Evolutionary conservation across 257 asterid species (phyloP).

Genomic region (Nicotiana attenuata): DNA sequence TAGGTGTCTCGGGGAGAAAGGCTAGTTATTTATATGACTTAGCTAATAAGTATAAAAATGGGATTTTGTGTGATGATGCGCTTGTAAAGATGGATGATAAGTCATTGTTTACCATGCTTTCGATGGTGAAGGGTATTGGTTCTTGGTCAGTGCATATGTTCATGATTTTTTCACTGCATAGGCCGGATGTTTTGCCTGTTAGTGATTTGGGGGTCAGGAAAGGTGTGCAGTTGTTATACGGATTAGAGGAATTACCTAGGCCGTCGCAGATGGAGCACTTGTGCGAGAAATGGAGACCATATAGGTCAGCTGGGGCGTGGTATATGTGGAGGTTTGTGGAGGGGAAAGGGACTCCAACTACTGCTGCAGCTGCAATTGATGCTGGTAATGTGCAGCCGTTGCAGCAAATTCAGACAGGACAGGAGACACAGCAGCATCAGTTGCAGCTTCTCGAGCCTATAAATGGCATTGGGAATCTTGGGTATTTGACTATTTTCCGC

Average conservation of each 20-base stretch:
- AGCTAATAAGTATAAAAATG: slow-evolving; percentile 67
- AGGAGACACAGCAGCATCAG: slow-evolving; percentile 55
- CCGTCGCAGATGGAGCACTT: slow-evolving; percentile 85
- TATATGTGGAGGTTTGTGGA: slow-evolving; percentile 91
- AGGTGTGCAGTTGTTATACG: slow-evolving; percentile 82
- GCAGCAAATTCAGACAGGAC: slow-evolving; percentile 59
- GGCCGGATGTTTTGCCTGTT: slow-evolving; percentile 93
- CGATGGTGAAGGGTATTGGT: slow-evolving; percentile 97
- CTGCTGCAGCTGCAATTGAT: slow-evolving; percentile 39
- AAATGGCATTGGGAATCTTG: slow-evolving; percentile 66
- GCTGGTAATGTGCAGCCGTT: slow-evolving; percentile 52
- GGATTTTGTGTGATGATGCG: slow-evolving; percentile 72
- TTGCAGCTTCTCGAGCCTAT: slow-evolving; percentile 80
- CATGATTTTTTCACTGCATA: slow-evolving; percentile 83
- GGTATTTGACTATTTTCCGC: slow-evolving; percentile 32
- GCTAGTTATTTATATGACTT: slow-evolving; percentile 82
- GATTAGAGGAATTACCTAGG: slow-evolving; percentile 81
- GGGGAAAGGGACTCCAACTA: slow-evolving; percentile 55
- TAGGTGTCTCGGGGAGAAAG: slow-evolving; percentile 86
- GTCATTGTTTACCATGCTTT: slow-evolving; percentile 84
- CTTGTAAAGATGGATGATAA: slow-evolving; percentile 92
- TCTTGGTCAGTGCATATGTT: slow-evolving; percentile 99
- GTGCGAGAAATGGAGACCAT: slow-evolving; percentile 96
- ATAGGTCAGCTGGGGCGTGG: slow-evolving; percentile 94
- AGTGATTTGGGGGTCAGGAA: slow-evolving; percentile 94